phyloP scores from a whole-genome alignment of 2,329 filamentous ascomycete species.

The Paecilomyces niveus region DNA sequence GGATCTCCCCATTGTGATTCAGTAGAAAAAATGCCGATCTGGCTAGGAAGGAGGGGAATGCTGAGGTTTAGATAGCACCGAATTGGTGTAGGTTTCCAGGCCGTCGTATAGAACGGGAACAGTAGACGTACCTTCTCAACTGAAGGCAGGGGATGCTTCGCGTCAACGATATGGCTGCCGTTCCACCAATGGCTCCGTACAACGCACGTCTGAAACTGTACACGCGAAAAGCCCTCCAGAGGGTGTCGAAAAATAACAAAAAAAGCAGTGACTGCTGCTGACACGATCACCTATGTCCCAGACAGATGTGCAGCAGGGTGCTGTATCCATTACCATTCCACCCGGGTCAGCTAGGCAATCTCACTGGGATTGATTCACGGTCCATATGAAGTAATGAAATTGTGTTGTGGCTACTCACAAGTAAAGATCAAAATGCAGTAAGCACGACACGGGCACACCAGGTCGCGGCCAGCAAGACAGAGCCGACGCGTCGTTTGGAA shows the following conservation, averaged over 20 bases:
- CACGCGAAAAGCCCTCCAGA: conserved; percentile 16
- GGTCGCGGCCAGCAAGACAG: background rate
- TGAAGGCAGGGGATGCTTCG: no score
- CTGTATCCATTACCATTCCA: background rate
- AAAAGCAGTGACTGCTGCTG: conserved; percentile 1
- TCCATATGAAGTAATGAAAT: background rate
- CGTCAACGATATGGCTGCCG: conserved; percentile 6
- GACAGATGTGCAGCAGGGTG: conserved; percentile 10
- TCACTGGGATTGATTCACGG: background rate
- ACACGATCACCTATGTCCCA: conserved; percentile 8
- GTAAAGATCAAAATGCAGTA: conserved; percentile 1
- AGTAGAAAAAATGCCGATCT: conserved; percentile 31
- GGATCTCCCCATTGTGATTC: conserved; percentile 42
- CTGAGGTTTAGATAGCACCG: no score
- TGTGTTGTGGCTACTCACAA: background rate
- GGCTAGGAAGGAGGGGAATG: conserved; percentile 9
- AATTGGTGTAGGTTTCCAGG: no score
- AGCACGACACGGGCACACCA: conserved; percentile 1
- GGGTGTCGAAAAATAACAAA: conserved; percentile 4
- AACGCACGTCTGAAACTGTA: conserved; percentile 11
- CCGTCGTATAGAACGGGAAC: background rate
- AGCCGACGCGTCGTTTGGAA: conserved; percentile 1
- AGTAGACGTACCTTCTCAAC: no score
- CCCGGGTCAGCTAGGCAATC: background rate
- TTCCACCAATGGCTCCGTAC: conserved; percentile 17